A percentile compares a stretch with the other conserved stretches of the same genome.
Evolutionary conservation across 106 monocot genomes (phyloP).

Genomic region (Dendrobium nobile): DNA sequence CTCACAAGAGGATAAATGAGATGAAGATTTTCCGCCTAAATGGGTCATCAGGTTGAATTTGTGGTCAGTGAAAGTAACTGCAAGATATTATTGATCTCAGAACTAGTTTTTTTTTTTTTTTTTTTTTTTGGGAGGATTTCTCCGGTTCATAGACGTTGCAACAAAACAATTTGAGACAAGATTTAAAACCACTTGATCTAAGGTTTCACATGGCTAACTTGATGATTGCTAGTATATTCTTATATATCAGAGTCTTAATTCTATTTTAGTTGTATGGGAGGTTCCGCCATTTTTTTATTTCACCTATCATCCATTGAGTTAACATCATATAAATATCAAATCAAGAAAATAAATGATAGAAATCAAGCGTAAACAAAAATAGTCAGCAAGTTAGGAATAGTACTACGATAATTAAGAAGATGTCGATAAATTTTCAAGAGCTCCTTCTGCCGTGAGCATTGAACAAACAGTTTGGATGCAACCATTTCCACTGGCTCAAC

Average conservation of each 20-base stretch:
- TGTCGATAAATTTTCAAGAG: conserved; percentile 90
- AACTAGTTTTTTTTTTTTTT: not conserved
- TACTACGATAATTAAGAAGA: conserved; percentile 94
- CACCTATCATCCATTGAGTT: not conserved
- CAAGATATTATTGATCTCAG: not conserved
- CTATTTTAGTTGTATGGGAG: not conserved
- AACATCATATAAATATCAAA: not conserved
- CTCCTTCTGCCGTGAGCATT: conserved; percentile 90
- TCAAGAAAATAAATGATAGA: not conserved
- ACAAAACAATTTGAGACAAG: not conserved
- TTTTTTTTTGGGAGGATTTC: not conserved
- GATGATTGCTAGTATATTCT: not conserved
- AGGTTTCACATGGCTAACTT: not conserved
- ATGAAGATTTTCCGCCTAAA: too few species aligned
- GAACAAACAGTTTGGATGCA: conserved; percentile 90
- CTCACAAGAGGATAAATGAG: too few species aligned
- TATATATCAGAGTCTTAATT: not conserved
- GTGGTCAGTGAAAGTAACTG: too few species aligned
- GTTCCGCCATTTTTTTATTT: not conserved
- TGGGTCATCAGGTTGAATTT: too few species aligned
- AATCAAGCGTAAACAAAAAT: not conserved
- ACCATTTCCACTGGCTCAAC: conserved; percentile 94
- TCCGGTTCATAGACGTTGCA: not conserved
- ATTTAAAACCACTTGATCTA: not conserved
- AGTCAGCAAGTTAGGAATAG: not conserved